These are phyloP conservation scores for Aspergillus bombycis DNA, from an alignment of 2,329 filamentous ascomycete genomes.

Conservation along the genomic window DNA sequence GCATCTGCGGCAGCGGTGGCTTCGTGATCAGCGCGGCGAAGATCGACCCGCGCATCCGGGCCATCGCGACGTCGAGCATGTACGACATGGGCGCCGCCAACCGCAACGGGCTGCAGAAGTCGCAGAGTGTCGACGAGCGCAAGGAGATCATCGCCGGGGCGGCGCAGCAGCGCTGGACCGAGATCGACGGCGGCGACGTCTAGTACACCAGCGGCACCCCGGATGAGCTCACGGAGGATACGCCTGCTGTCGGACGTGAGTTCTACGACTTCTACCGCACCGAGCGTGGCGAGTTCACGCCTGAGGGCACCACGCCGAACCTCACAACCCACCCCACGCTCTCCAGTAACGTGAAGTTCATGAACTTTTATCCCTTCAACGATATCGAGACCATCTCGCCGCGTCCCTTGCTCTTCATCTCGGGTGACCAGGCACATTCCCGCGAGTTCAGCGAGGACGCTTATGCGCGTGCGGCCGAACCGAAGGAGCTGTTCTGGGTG, in stretches of 20 bases:
- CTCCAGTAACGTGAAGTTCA: slow-evolving; percentile 33
- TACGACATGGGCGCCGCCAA: slow-evolving; percentile 18
- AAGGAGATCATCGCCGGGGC: slow-evolving; percentile 19
- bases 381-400: slow-evolving; percentile 28
- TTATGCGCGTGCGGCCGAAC: slow-evolving; percentile 32
- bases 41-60: slow-evolving; percentile 27
- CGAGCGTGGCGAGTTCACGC: slow-evolving; percentile 31
- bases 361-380: slow-evolving; percentile 31
- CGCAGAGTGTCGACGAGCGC: slow-evolving; percentile 17
- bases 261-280: slow-evolving; percentile 40
- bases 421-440: slow-evolving; percentile 27
- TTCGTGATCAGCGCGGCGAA: slow-evolving; percentile 41
- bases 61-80: slow-evolving; percentile 22
- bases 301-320: slow-evolving; percentile 15
- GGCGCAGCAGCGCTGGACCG: slow-evolving; percentile 26
- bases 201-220: slow-evolving; percentile 22
- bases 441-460: slow-evolving; percentile 29
- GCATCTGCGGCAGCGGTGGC: slow-evolving; percentile 31
- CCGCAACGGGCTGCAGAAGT: slow-evolving; percentile 16
- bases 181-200: slow-evolving; percentile 15
- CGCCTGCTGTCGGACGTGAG: slow-evolving; percentile 27
- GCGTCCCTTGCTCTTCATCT: slow-evolving; percentile 27
- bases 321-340: slow-evolving; percentile 37
- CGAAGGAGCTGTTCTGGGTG: slow-evolving; percentile 42
- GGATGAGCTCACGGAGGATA: slow-evolving; percentile 26